Evolutionary conservation across 2,329 filamentous ascomycete species (phyloP), one percentile per base, ranked within the genome.

Genomic region (Trichoderma afroharzianum): DNA sequence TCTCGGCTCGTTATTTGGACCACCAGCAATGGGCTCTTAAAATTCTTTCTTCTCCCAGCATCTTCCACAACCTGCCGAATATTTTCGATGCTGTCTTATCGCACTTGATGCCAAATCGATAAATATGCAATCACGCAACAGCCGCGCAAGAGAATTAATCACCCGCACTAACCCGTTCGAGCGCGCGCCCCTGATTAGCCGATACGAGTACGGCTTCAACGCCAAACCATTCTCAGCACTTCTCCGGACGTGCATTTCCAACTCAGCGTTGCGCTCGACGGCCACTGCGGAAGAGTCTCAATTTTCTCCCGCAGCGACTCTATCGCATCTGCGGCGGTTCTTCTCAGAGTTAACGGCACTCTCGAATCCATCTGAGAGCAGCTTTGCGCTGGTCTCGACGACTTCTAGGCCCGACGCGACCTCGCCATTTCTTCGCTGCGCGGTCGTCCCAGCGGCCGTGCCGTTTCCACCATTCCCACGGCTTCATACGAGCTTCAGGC

Each of bases 361-460:
- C 14, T 26, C 30, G n/a, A 18, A 26, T 9, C 15, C 30, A 43
- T 14, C 50, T 11, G 28, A 26, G 21, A 61, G 61, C 39, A 67
- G 63, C 68, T 55, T 21, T 36, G 57, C 39, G 63, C 70, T 57
- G 39, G 32, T 36, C 9, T 63, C 70, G 70, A 63, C 55, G 61
- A 28, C 43, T 26, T 67, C 75, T 76, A 74, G 75, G 76, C 70
- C 74, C 70, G 63, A 72, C 73, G 75, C 75, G 75, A 77, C 69
- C 66, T 73, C 75, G 73, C 76, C 75, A 77, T 77, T 58, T 30
- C 72, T 74, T 73, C 72, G 73, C 75, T 77, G 78, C 82, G 83
- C 82, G 81, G 83, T 84, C 83, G 81, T 85, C 77, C 77, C 80
- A 79, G 80, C 84, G 83, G 83, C 80, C 80, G 83, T 82, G 82